phyloP scores from a whole-genome alignment of 495 filamentous ascomycete species.

The Penicillium chermesinum region DNA sequence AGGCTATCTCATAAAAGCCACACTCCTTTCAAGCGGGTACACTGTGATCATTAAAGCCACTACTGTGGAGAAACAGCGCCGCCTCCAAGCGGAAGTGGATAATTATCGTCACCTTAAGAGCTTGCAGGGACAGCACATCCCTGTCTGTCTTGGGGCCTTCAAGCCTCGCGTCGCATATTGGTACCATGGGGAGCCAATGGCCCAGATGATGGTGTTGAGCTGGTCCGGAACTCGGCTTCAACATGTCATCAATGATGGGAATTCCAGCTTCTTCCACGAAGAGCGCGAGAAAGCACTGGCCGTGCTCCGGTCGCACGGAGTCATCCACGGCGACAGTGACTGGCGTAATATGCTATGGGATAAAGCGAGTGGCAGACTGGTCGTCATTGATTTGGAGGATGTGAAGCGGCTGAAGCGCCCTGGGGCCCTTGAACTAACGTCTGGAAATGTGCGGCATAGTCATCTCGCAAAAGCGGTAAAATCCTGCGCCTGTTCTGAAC shows the following conservation, averaged over 20 bases:
- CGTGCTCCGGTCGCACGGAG: constrained; percentile 10
- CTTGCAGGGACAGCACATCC: constrained; percentile 19
- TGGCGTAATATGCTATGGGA: constrained; percentile 25
- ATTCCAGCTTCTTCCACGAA: constrained; percentile 15
- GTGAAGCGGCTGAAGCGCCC: no score
- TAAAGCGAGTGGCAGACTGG: constrained; percentile 3
- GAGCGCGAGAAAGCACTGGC: constrained; percentile 15
- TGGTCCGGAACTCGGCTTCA: constrained; percentile 23
- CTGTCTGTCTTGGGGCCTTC: constrained; percentile 20
- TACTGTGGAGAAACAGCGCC: constrained; percentile 19
- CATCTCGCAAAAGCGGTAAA: no score
- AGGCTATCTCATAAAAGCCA: constrained; percentile 28
- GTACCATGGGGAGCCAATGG: constrained; percentile 25
- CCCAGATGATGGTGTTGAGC: constrained; percentile 22
- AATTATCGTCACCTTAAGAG: constrained; percentile 20
- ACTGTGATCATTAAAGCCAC: constrained; percentile 28
- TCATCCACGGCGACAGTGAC: constrained; percentile 18
- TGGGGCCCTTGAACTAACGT: no score
- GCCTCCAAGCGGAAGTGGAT: constrained; percentile 18
- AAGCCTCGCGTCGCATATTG: constrained; percentile 18
- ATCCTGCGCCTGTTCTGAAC: no score
- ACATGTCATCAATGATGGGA: constrained; percentile 16
- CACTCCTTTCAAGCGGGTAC: constrained; percentile 24
- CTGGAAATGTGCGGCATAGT: no score
- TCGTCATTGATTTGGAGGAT: constrained; percentile 24